Evolutionary conservation across 1,139 yeast genomes (phyloP).

Genomic region (Ogataea hybrid): DNA sequence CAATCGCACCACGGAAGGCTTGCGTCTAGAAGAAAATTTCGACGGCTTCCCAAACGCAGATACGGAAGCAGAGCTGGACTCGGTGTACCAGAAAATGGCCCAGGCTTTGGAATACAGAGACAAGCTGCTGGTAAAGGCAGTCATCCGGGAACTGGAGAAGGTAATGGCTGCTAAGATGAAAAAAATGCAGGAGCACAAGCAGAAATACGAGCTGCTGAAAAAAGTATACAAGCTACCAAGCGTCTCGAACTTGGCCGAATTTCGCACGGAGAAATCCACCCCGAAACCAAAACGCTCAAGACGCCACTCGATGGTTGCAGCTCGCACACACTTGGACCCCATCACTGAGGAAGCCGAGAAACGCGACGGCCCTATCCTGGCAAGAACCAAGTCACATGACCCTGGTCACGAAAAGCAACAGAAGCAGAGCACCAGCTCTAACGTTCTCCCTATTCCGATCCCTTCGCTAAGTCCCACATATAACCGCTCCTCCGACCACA

Average conservation of each 20-base stretch:
- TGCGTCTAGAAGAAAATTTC: slow-evolving; percentile 13
- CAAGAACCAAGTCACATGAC: not conserved
- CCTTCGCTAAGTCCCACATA: slow-evolving; percentile 14
- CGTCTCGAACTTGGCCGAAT: slow-evolving; percentile 19
- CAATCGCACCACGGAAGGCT: slow-evolving; percentile 17
- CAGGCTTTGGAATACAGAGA: slow-evolving; percentile 19
- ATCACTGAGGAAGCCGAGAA: slow-evolving; percentile 5
- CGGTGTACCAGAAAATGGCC: slow-evolving; percentile 13
- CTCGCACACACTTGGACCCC: not conserved
- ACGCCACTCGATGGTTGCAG: not conserved
- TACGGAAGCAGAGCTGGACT: slow-evolving; percentile 4
- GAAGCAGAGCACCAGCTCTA: not conserved
- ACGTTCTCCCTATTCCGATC: slow-evolving; percentile 10
- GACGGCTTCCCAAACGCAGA: slow-evolving; percentile 12
- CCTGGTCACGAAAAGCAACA: not conserved
- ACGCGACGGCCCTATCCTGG: not conserved
- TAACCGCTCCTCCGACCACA: slow-evolving; percentile 13
- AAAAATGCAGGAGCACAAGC: slow-evolving; percentile 18
- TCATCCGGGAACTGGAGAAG: slow-evolving; percentile 22
- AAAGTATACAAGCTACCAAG: slow-evolving; percentile 28
- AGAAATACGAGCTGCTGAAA: slow-evolving; percentile 27
- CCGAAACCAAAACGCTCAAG: not conserved
- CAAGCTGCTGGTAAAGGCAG: slow-evolving; percentile 22
- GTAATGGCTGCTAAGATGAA: slow-evolving; percentile 24
- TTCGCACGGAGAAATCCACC: not conserved